Evolutionary conservation across 352 stramenopile genomes (phyloP), one percentile per base, ranked within the genome.

Genomic region (Globisporangium rhizosaccharum): DNA sequence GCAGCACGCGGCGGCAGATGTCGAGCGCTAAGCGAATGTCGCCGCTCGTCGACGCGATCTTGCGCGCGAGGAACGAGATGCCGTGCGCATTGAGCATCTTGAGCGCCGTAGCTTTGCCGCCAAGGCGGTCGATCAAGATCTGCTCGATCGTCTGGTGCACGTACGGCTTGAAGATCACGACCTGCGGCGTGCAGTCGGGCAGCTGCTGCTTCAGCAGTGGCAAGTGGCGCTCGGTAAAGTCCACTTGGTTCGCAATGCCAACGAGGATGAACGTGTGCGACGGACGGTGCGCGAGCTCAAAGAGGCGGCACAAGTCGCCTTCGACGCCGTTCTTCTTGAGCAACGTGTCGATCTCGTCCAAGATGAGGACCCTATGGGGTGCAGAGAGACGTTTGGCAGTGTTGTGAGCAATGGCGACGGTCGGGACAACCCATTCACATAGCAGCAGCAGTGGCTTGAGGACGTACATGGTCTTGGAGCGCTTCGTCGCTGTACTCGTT

Each of bases 291-390:
- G 83, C 81, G 18, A 92, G 70, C 64, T 92, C 82, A 41, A 94
- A 94, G 23, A 94, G 70, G 2, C 79, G 75, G 30, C 72, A 91
- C 23, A 94, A 50, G 53, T 94, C 81, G 41, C 63, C 72, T 56
- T 94, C 79, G 25, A 84, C 73, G 23, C 73, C 77, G 23, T 88
- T 80, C 46, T 80, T 73, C 50, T 87, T 87, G 18, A 87, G 44
- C 12, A 94, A 66, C 2, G 72, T 72, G 46, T 94, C 85, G 49
- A 94, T 92, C 65, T 94, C 85, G 65, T 94, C 85, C 59, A 94
- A 57, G 28, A 93, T 46, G 14, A 46, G 41, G 18, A 46, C 41
- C 41, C 14, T 46, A 20, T n/a, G 7, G 1, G 41, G 20, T n/a
- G 1, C 39, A 28, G 28, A 56, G 23, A 54, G 20, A 51, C 25